phyloP scores from a whole-genome alignment of 2,329 filamentous ascomycete species.

The Xylariaceae sp. region DNA sequence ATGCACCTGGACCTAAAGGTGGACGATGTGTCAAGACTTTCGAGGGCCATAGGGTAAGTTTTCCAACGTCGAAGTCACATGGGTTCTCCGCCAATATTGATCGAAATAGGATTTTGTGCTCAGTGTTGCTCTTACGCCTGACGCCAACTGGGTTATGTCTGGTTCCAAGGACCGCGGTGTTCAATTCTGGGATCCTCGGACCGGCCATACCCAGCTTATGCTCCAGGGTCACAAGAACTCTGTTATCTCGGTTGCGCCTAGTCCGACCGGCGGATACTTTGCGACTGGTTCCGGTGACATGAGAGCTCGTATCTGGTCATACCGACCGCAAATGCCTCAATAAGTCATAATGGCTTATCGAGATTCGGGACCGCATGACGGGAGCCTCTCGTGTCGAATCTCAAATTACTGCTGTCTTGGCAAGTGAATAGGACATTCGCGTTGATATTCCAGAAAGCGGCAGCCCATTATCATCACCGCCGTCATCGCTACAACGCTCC shows the following conservation, averaged over 20 bases:
- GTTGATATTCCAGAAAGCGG: too few species aligned
- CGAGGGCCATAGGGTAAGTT: constrained; percentile 82
- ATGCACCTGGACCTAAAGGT: constrained; percentile 67
- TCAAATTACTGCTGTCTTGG: too few species aligned
- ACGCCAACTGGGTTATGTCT: constrained; percentile 92
- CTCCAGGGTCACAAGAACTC: constrained; percentile 98
- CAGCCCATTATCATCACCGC: too few species aligned
- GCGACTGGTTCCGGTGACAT: constrained; percentile 97
- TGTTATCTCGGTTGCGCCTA: constrained; percentile 94
- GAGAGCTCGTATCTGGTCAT: constrained; percentile 97
- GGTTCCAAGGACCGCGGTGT: constrained; percentile 96
- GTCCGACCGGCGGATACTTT: constrained; percentile 81
- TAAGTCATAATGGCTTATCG: too few species aligned
- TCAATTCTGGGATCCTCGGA: constrained; percentile 97
- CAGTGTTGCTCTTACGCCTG: constrained; percentile 89
- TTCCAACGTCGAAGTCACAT: background rate
- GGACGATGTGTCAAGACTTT: constrained; percentile 96
- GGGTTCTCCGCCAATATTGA: constrained; percentile 24
- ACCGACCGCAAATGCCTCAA: constrained; percentile 40
- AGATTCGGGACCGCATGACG: too few species aligned
- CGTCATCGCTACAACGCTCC: too few species aligned
- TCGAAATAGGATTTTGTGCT: constrained; percentile 80
- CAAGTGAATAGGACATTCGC: too few species aligned
- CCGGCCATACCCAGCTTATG: constrained; percentile 94
- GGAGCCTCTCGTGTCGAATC: too few species aligned